phyloP scores from a whole-genome alignment of 768 basidiomycete species.

The Boletus subparvulus region DNA sequence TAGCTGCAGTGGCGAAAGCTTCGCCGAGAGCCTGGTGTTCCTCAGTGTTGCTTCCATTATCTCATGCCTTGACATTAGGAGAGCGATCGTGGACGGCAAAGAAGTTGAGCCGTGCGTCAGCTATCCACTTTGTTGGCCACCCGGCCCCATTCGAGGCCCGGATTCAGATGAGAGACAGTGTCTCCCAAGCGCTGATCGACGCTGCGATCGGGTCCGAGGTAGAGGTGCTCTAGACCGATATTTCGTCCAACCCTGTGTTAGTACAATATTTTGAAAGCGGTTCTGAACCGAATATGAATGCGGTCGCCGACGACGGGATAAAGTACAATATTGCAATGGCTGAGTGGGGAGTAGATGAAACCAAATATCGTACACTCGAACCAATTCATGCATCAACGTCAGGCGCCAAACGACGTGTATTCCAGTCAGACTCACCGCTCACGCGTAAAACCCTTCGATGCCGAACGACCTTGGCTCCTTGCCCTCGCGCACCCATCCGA shows the following conservation, averaged over 20 bases:
- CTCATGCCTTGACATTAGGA: not conserved
- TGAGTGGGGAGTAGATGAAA: no score
- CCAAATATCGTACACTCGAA: no score
- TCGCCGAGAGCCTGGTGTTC: not conserved
- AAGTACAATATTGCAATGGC: not conserved
- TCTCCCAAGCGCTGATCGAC: not conserved
- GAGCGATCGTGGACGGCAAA: not conserved
- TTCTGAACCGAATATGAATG: no score
- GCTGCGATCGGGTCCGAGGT: not conserved
- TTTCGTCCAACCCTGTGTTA: no score
- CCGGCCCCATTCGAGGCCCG: not conserved
- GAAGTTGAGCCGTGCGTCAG: conserved; percentile 1
- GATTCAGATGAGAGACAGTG: not conserved
- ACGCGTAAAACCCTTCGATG: conserved; percentile 25
- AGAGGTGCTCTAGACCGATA: not conserved
- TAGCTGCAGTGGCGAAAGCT: conserved; percentile 2
- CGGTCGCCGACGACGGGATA: no score
- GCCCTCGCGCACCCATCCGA: conserved; percentile 42
- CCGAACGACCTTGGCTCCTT: conserved; percentile 28
- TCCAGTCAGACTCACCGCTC: not conserved
- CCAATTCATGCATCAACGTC: no score
- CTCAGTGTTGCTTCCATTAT: not conserved
- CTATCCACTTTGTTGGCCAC: conserved; percentile 2
- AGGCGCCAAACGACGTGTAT: no score
- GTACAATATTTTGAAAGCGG: no score